These are phyloP conservation scores for Nicotiana benthamiana DNA, from an alignment of 257 asterid genomes.

Conservation along the genomic window DNA sequence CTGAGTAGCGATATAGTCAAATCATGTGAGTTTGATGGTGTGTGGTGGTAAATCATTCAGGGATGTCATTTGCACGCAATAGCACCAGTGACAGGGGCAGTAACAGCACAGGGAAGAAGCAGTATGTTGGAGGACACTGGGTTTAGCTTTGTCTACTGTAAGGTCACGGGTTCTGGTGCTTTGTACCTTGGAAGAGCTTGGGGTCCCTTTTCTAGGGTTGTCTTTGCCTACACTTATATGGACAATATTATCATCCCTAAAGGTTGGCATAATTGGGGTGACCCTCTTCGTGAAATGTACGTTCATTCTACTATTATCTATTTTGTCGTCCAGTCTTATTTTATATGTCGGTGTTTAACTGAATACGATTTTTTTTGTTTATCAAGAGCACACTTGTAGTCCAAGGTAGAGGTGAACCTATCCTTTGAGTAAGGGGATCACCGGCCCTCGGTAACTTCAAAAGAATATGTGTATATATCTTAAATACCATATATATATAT, in stretches of 20 bases:
- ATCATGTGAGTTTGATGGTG: background rate
- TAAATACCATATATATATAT: too few species aligned
- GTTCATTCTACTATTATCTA: constrained; percentile 4
- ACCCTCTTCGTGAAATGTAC: constrained; percentile 84
- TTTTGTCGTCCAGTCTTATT: background rate
- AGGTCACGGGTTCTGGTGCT: constrained; percentile 90
- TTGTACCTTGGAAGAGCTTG: constrained; percentile 96
- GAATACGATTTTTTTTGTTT: background rate
- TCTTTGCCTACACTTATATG: constrained; percentile 83
- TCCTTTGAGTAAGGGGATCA: too few species aligned
- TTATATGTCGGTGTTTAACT: background rate
- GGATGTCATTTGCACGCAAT: constrained; percentile 74
- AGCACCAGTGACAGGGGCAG: constrained; percentile 71
- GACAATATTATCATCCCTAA: constrained; percentile 85
- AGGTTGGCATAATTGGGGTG: constrained; percentile 98
- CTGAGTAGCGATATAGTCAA: background rate
- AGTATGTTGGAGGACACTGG: constrained; percentile 77
- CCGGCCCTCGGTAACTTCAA: too few species aligned
- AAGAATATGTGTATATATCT: too few species aligned
- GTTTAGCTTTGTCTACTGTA: constrained; percentile 75
- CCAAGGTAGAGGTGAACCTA: too few species aligned
- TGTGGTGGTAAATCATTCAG: constrained; percentile 16
- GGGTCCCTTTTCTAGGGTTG: constrained; percentile 94
- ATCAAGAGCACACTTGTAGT: too few species aligned
- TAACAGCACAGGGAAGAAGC: constrained; percentile 82